A percentile compares a stretch with the other conserved stretches of the same genome.
Conservation (phyloP, 2,329 filamentous ascomycete genomes). For the Claviceps maximensis region DNA sequence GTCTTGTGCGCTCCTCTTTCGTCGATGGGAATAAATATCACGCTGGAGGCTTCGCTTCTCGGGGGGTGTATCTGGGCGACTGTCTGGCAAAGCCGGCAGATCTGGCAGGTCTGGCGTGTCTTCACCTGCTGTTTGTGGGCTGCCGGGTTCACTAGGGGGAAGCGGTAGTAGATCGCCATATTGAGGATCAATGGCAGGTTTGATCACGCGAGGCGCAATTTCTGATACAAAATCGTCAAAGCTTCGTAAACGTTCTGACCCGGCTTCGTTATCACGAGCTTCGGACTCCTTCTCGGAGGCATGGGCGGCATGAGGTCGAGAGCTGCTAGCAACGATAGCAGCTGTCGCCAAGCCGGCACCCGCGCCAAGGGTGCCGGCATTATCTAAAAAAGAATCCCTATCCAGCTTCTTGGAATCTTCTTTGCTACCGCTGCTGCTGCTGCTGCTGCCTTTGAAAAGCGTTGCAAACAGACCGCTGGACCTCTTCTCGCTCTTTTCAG, state of each 20-base stretch:
- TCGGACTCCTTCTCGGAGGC: constrained; percentile 25
- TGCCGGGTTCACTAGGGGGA: constrained; percentile 44
- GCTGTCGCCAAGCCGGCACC: constrained; percentile 50
- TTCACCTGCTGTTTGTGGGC: constrained; percentile 25
- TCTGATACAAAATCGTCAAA: constrained; percentile 40
- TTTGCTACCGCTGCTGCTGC: constrained; percentile 22
- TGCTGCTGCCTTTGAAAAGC: constrained; percentile 31
- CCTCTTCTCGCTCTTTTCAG: constrained; percentile 20
- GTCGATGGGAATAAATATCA: constrained; percentile 29
- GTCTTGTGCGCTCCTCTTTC: constrained; percentile 35
- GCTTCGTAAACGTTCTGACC: constrained; percentile 10
- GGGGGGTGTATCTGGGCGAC: constrained; percentile 43
- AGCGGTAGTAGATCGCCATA: constrained; percentile 52
- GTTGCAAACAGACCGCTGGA: constrained; percentile 34
- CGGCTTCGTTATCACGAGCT: constrained; percentile 12
- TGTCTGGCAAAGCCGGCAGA: constrained; percentile 45
- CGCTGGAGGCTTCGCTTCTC: constrained; percentile 30
- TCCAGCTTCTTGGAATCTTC: constrained; percentile 7
- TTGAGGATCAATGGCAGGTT: constrained; percentile 52
- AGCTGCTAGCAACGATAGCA: constrained; percentile 25
- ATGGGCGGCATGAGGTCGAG: constrained; percentile 34
- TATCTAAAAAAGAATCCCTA: constrained; percentile 57
- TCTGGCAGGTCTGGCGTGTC: constrained; percentile 39
- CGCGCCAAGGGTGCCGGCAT: constrained; percentile 56
- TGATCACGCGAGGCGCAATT: constrained; percentile 43